Percentiles rank a stretch among this genome's conserved stretches.
Evolutionary conservation across 495 filamentous ascomycete species (phyloP).

Genomic region (Collariella sp.): DNA sequence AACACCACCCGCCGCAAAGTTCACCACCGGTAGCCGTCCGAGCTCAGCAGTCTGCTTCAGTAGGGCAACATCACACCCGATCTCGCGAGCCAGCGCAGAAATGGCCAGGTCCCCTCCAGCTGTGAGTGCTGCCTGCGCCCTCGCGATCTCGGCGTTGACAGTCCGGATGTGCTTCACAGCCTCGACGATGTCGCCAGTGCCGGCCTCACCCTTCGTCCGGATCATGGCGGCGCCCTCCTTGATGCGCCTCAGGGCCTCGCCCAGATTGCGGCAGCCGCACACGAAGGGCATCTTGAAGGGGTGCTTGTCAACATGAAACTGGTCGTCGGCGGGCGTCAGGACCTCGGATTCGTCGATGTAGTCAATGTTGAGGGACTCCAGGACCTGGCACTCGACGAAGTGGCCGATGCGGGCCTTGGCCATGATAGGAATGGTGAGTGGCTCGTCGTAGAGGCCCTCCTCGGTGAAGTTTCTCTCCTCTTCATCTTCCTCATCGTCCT

Average conservation of each 20-base stretch:
- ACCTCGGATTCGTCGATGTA: slow-evolving; percentile 98
- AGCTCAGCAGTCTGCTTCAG: slow-evolving; percentile 80
- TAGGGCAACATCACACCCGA: slow-evolving; percentile 65
- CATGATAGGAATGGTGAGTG: slow-evolving; percentile 99
- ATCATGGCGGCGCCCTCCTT: slow-evolving; percentile 97
- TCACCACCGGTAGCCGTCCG: slow-evolving; percentile 86
- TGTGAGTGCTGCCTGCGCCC: slow-evolving; percentile 53
- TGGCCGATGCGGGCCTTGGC: slow-evolving; percentile 97
- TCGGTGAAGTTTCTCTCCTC: too few species aligned
- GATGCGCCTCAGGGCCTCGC: slow-evolving; percentile 87
- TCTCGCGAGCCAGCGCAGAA: slow-evolving; percentile 67
- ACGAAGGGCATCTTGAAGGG: slow-evolving; percentile 83
- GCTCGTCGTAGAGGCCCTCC: too few species aligned
- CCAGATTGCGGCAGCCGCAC: slow-evolving; percentile 91
- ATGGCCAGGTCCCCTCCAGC: slow-evolving; percentile 58
- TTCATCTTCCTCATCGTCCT: too few species aligned
- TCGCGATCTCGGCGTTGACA: slow-evolving; percentile 74
- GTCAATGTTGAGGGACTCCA: slow-evolving; percentile 88
- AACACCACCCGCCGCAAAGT: slow-evolving; percentile 96
- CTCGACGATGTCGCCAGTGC: slow-evolving; percentile 96
- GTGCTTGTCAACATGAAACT: slow-evolving; percentile 86
- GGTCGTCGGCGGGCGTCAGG: slow-evolving; percentile 84
- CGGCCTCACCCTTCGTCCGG: slow-evolving; percentile 95
- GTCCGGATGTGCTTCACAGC: slow-evolving; percentile 94
- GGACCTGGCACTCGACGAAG: slow-evolving; percentile 97